These are phyloP conservation scores for Colletotrichum horii DNA, from an alignment of 2,329 filamentous ascomycete species.

Conservation along the genomic window DNA sequence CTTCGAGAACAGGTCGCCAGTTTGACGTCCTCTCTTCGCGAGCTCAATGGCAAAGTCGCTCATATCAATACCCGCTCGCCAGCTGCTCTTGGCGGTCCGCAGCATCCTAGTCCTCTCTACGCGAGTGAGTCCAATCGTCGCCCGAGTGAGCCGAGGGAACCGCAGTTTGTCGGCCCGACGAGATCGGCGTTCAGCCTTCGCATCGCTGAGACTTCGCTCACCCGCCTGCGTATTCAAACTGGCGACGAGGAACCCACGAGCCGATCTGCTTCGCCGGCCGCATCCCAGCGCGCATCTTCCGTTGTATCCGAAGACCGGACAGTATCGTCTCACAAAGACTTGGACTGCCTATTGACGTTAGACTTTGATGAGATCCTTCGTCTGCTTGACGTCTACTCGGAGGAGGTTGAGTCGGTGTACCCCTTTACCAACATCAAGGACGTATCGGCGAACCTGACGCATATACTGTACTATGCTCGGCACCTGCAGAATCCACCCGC, in stretches of 20 bases:
- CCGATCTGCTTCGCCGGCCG: conserved; percentile 12
- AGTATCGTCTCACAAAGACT: conserved; percentile 11
- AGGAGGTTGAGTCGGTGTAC: conserved; percentile 43
- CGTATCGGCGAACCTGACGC: conserved; percentile 27
- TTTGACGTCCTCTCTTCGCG: conserved; percentile 30
- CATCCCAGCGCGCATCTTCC: conserved; percentile 24
- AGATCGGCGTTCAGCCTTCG: conserved; percentile 38
- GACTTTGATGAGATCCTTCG: conserved; percentile 30
- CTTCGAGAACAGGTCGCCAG: conserved; percentile 34
- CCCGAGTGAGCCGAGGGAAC: conserved; percentile 31
- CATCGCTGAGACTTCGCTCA: conserved; percentile 39
- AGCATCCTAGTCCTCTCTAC: conserved; percentile 16
- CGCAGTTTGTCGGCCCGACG: conserved; percentile 41
- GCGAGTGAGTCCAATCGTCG: not conserved
- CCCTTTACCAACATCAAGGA: conserved; percentile 36
- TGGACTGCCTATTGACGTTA: conserved; percentile 3
- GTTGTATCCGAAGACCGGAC: conserved; percentile 16
- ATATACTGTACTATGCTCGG: conserved; percentile 30
- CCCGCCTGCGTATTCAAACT: conserved; percentile 37
- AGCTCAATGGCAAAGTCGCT: conserved; percentile 27
- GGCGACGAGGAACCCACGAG: conserved; percentile 30
- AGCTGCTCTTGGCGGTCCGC: not conserved
- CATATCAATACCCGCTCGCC: conserved; percentile 2
- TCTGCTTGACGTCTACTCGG: conserved; percentile 41
- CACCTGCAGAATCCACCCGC: not conserved